Conservation (phyloP, 2,329 filamentous ascomycete genomes). For the Arthrinium phaeospermum region DNA sequence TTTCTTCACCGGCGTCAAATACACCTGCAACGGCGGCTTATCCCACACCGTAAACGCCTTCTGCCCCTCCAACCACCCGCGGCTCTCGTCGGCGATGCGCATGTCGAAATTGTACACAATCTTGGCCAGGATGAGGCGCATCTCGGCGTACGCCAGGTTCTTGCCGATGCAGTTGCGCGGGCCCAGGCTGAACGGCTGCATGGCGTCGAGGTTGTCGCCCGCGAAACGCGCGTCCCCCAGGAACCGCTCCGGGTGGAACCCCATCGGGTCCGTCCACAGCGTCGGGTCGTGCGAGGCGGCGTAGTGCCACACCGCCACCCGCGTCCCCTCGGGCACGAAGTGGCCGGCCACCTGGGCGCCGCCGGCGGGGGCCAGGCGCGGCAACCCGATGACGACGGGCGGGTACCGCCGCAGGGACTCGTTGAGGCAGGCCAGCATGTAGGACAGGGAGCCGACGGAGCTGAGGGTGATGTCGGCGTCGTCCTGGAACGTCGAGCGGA, state of each 20-base stretch:
- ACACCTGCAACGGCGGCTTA: constrained; percentile 36
- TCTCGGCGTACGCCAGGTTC: constrained; percentile 47
- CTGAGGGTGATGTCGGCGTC: constrained; percentile 47
- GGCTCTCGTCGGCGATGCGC: constrained; percentile 32
- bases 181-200: constrained; percentile 45
- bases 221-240: constrained; percentile 37
- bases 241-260: constrained; percentile 49
- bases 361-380: constrained; percentile 33
- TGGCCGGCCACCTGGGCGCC: constrained; percentile 34
- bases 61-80: constrained; percentile 37
- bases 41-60: constrained; percentile 38
- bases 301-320: constrained; percentile 45
- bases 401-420: constrained; percentile 51
- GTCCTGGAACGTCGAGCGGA: constrained; percentile 43
- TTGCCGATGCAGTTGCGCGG: constrained; percentile 48
- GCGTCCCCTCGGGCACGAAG: constrained; percentile 37
- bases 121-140: constrained; percentile 43
- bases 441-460: constrained; percentile 41
- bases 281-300: constrained; percentile 40
- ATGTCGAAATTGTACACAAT: constrained; percentile 46
- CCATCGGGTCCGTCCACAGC: constrained; percentile 45
- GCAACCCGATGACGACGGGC: constrained; percentile 34
- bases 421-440: constrained; percentile 49
- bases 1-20: constrained; percentile 30
- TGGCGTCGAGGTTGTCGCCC: constrained; percentile 40